Conservation (phyloP, 2,329 filamentous ascomycete genomes). For the Colletotrichum cuscutae region DNA sequence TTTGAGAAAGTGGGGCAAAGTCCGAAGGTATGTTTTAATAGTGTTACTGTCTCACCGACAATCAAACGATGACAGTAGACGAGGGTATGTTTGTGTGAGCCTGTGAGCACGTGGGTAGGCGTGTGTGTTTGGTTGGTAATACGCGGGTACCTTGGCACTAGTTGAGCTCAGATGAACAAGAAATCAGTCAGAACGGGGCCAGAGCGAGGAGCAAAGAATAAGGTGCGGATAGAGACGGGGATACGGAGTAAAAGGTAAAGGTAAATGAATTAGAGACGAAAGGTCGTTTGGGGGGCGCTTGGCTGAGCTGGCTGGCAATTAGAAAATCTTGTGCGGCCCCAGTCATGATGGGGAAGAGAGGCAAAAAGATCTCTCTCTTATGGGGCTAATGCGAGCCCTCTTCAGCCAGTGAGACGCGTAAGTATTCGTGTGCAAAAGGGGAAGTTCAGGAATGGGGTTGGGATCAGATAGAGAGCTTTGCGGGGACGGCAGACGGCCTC, state of each 20-base stretch:
- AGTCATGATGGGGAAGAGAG: neutral
- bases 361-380: neutral
- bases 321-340: constrained; percentile 3
- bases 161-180: constrained; percentile 8
- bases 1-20: neutral
- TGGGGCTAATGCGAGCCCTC: constrained; percentile 23
- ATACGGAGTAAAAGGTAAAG: neutral
- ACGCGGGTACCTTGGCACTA: neutral
- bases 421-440: neutral
- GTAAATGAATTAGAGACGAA: neutral
- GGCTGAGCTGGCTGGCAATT: neutral
- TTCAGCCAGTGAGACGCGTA: constrained; percentile 21
- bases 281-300: neutral
- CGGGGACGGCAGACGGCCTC: neutral
- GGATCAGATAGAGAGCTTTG: neutral
- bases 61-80: neutral
- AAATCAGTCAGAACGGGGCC: constrained; percentile 18
- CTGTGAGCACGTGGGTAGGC: too few relatives aligned
- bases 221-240: too few relatives aligned
- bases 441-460: neutral
- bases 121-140: neutral
- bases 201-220: neutral
- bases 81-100: neutral
- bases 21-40: neutral
- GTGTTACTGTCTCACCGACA: neutral